Evolutionary conservation across 2,329 filamentous ascomycete species (phyloP), one percentile per base, ranked within the genome.

Genomic region (Monilinia fructigena): DNA sequence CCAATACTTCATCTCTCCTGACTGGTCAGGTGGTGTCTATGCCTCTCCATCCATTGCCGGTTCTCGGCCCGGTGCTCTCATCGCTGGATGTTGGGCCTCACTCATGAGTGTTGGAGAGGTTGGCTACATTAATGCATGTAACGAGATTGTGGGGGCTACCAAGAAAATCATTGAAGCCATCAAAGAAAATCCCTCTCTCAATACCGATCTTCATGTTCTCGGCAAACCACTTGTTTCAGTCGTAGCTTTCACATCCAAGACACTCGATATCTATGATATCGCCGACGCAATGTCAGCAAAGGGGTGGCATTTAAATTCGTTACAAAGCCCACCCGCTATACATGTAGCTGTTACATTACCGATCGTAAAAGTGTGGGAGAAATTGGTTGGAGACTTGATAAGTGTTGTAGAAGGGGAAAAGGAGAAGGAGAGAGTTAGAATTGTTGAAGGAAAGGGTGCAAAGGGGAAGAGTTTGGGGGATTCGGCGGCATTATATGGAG

Each of bases 11-110:
- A 89, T 99, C 76, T 92, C 89, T 42, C 90, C 95, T 8, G 91
- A 96, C 79, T 99, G 95, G 95, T 88, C 90, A 12, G 95, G 95
- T 68, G 95, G 95, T 74, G 93, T 99, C 11, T 99, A 99, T 78
- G 95, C 93, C 52, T 96, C 91, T 1, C 95, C 95, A 0, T 91
- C 90, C 6, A 91, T 98, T 63, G 94, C 95, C 0, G 95, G 95
- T 7, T 96, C 92, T 1, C 88, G 95, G 0, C 94, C 95, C 0
- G 95, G 95, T 56, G 93, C 95, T 2, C 83, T 99, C 66, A 99
- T 99, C 71, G 95, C 95, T 1, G 94, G 91, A 58, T 97, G 93
- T 82, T 99, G 96, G 95, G 89, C 93, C 2, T 92, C 88, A 78
- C 82, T 99, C 75, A 93, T 99, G 89, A 86, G 83, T 63, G 86